These are phyloP conservation scores for Globisporangium spinosum DNA, from an alignment of 352 stramenopile species.

Conservation along the genomic window DNA sequence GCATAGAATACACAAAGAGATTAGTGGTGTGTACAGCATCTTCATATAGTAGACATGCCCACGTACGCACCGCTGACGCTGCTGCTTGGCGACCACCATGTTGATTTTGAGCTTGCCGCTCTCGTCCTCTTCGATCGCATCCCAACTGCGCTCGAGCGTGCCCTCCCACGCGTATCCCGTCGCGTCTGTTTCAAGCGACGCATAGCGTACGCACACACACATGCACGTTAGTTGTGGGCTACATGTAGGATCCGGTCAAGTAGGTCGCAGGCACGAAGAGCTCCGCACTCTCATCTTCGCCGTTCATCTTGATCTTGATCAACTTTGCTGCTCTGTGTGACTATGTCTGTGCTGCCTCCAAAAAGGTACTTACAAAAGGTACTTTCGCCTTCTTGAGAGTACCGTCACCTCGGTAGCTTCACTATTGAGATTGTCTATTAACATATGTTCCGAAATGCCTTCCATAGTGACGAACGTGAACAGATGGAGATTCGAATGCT, in stretches of 20 bases:
- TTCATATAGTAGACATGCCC: neutral
- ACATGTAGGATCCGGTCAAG: neutral
- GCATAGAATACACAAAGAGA: neutral
- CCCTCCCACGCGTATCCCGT: conserved; percentile 84
- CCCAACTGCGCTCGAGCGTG: conserved; percentile 80
- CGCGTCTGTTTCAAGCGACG: conserved; percentile 6
- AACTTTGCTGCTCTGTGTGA: neutral
- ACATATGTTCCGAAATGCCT: no score
- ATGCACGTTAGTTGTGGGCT: neutral
- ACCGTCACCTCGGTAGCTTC: no score
- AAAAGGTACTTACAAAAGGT: neutral
- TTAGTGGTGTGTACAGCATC: neutral
- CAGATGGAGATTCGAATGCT: no score
- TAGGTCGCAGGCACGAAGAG: neutral
- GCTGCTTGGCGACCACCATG: conserved; percentile 53
- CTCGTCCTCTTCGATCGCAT: conserved; percentile 84
- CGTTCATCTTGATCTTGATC: conserved; percentile 5
- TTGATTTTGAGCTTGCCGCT: conserved; percentile 78
- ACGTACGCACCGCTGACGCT: conserved; percentile 59
- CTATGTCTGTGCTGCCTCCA: neutral
- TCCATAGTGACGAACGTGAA: no score
- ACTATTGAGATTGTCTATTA: no score
- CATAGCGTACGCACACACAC: neutral
- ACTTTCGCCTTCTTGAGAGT: no score
- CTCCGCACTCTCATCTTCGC: conserved; percentile 17